Conservation (phyloP, 768 basidiomycete genomes). For the Lactarius evosmus region DNA sequence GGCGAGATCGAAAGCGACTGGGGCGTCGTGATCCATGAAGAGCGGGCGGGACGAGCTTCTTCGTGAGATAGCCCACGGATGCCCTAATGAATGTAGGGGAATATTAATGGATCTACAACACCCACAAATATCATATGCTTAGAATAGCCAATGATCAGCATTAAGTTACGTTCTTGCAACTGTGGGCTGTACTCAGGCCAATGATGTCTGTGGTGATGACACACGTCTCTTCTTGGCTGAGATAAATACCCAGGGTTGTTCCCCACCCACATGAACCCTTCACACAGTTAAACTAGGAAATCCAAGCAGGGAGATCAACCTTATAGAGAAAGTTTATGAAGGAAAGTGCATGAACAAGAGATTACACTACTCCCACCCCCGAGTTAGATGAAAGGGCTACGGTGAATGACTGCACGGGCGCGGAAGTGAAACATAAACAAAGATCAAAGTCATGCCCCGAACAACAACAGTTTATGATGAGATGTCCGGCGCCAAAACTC, state of each 20-base stretch:
- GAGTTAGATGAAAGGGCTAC: conserved; percentile 17
- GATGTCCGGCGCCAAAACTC: conserved; percentile 5
- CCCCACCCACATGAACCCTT: conserved; percentile 7
- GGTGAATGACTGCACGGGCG: conserved; percentile 16
- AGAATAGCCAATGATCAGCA: not conserved
- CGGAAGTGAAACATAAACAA: conserved; percentile 25
- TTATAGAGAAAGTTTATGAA: conserved; percentile 14
- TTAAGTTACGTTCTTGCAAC: too few species aligned
- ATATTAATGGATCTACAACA: conserved; percentile 9
- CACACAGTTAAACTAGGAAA: conserved; percentile 9
- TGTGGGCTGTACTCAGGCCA: not conserved
- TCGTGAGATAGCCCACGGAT: not conserved
- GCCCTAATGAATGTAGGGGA: not conserved
- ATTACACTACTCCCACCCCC: conserved; percentile 23
- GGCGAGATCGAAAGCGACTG: conserved; percentile 44
- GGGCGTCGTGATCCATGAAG: conserved; percentile 37
- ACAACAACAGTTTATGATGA: conserved; percentile 9
- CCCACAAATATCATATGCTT: not conserved
- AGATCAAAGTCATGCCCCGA: conserved; percentile 16
- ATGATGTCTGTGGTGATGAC: not conserved
- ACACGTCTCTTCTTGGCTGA: conserved; percentile 1
- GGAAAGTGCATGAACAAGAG: conserved; percentile 19
- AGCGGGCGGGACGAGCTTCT: not conserved
- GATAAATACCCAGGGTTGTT: conserved; percentile 4
- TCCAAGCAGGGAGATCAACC: conserved; percentile 6